Percentiles rank a stretch among this genome's conserved stretches.
Conservation (phyloP, 139 green algal species). For the Zygnema circumcarinatum region DNA sequence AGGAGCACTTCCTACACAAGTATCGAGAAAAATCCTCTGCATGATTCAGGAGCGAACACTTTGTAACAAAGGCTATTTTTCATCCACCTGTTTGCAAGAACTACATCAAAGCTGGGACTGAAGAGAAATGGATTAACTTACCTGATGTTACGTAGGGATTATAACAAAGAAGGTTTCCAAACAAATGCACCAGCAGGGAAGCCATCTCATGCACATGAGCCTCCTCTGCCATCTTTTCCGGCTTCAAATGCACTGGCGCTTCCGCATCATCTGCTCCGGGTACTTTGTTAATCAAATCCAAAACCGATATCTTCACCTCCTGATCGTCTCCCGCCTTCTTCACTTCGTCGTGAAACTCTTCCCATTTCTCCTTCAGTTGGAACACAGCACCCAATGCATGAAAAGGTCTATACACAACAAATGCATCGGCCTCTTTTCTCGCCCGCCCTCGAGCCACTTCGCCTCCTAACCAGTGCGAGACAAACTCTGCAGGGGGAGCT, state of each 20-base stretch:
- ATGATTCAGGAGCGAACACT: too few species aligned
- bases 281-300: not conserved
- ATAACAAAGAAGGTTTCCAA: not conserved
- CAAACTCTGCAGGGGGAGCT: not conserved
- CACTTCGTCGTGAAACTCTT: not conserved
- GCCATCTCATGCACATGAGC: not conserved
- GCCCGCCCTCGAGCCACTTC: not conserved
- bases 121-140: too few species aligned
- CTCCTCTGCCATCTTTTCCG: not conserved
- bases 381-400: not conserved
- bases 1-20: too few species aligned
- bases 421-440: not conserved
- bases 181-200: not conserved
- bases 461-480: not conserved
- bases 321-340: not conserved
- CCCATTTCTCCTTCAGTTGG: not conserved
- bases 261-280: not conserved
- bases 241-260: not conserved
- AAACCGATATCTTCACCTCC: not conserved
- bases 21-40: too few species aligned
- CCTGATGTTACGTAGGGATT: not conserved
- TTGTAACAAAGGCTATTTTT: too few species aligned
- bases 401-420: not conserved
- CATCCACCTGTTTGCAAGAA: too few species aligned
- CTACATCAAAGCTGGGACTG: too few species aligned